Percentiles rank a stretch among this genome's conserved stretches.
phyloP scores from a whole-genome alignment of 148 eudicot genomes.

The Rhododendron vialii region DNA sequence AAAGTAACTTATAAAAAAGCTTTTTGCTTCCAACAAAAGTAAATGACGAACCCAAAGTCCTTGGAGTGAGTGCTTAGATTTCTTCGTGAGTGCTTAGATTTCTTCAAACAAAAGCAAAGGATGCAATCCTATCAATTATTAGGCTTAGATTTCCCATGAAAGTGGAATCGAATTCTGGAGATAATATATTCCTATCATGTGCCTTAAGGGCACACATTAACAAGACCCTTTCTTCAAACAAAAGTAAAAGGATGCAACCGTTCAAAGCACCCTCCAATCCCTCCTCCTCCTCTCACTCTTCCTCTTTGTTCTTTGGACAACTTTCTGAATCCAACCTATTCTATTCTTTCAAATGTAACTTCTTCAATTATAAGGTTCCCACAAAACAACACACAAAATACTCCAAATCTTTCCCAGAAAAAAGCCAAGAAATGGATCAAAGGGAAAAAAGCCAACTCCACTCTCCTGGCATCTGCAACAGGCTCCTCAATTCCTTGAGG shows the following conservation, averaged over 20 bases:
- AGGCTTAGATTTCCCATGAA: too few species aligned
- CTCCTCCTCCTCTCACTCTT: background rate
- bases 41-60: background rate
- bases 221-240: background rate
- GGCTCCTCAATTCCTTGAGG: background rate
- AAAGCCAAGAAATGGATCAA: background rate
- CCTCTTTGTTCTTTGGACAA: background rate
- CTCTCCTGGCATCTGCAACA: background rate
- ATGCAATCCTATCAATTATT: background rate
- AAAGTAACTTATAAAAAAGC: background rate
- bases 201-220: too few species aligned
- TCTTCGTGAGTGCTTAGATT: too few species aligned
- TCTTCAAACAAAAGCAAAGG: constrained; percentile 5
- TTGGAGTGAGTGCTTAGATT: background rate
- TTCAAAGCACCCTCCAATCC: background rate
- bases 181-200: too few species aligned
- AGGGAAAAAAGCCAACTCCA: background rate
- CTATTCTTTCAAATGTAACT: background rate
- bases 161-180: too few species aligned
- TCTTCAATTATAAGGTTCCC: background rate
- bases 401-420: background rate
- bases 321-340: background rate
- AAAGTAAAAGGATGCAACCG: constrained; percentile 1
- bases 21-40: background rate
- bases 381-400: background rate